Conservation (phyloP, 1,139 yeast genomes). For the Debaryomyces subglobosus region DNA sequence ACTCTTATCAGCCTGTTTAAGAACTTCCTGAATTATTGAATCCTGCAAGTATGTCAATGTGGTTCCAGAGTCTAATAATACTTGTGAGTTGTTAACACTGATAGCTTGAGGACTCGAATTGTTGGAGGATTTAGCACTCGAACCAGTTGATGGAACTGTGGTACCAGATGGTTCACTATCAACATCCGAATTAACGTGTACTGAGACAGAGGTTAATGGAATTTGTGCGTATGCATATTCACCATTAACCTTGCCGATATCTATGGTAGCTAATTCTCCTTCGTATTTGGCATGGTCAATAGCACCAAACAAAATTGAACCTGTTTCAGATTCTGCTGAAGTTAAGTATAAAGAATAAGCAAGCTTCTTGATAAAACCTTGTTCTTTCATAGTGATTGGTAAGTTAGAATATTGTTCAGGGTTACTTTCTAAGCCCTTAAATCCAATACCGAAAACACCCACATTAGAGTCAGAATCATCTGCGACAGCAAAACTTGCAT, state of each 20-base stretch:
- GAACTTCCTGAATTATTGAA: neutral
- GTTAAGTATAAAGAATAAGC: conserved; percentile 60
- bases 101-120: conserved; percentile 12
- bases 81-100: conserved; percentile 22
- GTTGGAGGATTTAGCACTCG: conserved; percentile 13
- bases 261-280: conserved; percentile 40
- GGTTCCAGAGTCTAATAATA: conserved; percentile 45
- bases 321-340: conserved; percentile 40
- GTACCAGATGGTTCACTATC: conserved; percentile 10
- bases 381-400: conserved; percentile 55
- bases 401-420: conserved; percentile 51
- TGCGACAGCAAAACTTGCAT: conserved; percentile 57
- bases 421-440: conserved; percentile 22
- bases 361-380: conserved; percentile 50
- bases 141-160: conserved; percentile 11
- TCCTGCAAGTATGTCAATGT: conserved; percentile 34
- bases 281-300: conserved; percentile 55
- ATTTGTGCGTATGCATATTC: conserved; percentile 22
- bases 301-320: conserved; percentile 60
- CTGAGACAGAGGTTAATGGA: conserved; percentile 22
- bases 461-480: conserved; percentile 52
- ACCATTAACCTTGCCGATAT: conserved; percentile 23
- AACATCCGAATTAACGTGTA: conserved; percentile 7
- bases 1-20: conserved; percentile 17
- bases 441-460: conserved; percentile 68